phyloP scores from a whole-genome alignment of 768 basidiomycete species.

The Termitomyces eurrhizus region DNA sequence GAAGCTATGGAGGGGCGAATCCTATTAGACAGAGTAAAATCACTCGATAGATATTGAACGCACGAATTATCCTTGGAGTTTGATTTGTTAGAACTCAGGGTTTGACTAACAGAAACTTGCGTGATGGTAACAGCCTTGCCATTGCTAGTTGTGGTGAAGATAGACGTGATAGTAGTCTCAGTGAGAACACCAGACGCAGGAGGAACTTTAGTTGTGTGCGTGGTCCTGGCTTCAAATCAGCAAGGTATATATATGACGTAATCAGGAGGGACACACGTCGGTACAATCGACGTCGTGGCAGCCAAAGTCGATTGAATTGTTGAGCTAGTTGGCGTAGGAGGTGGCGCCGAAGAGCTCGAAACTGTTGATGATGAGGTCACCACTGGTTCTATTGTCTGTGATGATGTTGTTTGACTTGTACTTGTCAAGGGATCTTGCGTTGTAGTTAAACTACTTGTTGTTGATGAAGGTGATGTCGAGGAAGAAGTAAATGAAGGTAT shows the following conservation, averaged over 20 bases:
- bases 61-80: conserved; percentile 46
- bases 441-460: conserved; percentile 10
- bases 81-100: conserved; percentile 49
- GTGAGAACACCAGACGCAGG: background rate
- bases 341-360: conserved; percentile 18
- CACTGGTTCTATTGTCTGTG: conserved; percentile 13
- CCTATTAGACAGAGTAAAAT: conserved; percentile 4
- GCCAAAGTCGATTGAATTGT: conserved; percentile 14
- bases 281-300: conserved; percentile 13
- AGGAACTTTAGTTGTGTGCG: background rate
- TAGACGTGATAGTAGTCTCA: conserved; percentile 47
- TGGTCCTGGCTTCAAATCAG: conserved; percentile 5
- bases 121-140: conserved; percentile 60
- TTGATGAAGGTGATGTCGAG: conserved; percentile 17
- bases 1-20: conserved; percentile 48
- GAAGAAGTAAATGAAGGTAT: conserved; percentile 19
- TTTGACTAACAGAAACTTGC: conserved; percentile 64
- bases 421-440: conserved; percentile 7
- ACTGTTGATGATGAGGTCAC: conserved; percentile 16
- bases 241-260: conserved; percentile 12
- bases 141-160: conserved; percentile 48
- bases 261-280: conserved; percentile 17
- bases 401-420: conserved; percentile 9
- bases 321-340: conserved; percentile 19
- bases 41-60: conserved; percentile 21